These are phyloP conservation scores for Crepidotus variabilis DNA, from an alignment of 768 basidiomycete species.

Conservation along the genomic window DNA sequence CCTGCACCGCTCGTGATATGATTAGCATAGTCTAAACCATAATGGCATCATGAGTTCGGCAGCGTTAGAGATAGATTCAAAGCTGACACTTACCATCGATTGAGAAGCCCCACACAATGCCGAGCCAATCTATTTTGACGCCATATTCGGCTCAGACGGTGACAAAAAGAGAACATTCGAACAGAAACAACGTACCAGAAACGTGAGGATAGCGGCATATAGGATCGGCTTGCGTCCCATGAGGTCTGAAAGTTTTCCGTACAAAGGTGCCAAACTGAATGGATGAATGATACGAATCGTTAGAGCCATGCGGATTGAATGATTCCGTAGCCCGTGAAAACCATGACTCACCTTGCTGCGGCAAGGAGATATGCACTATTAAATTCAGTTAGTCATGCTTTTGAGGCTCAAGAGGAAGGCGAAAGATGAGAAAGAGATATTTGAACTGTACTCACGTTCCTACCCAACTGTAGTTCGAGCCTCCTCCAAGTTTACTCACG, in stretches of 20 bases:
- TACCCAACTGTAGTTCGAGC: conserved; percentile 68
- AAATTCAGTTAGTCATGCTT: conserved; percentile 1
- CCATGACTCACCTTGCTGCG: conserved; percentile 38
- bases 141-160: neutral
- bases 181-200: conserved; percentile 46
- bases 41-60: neutral
- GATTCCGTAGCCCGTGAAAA: neutral
- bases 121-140: conserved; percentile 55
- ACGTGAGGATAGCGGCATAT: conserved; percentile 59
- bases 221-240: conserved; percentile 63
- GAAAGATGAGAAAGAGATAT: neutral
- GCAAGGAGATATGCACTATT: conserved; percentile 71
- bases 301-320: neutral
- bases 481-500: conserved; percentile 59
- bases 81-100: conserved; percentile 42
- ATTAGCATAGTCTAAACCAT: conserved; percentile 68
- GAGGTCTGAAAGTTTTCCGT: conserved; percentile 73
- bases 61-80: neutral
- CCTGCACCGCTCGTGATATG: conserved; percentile 73
- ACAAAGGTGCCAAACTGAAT: conserved; percentile 58
- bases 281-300: conserved; percentile 3
- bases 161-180: neutral
- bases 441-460: conserved; percentile 43
- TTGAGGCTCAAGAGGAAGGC: neutral
- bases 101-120: conserved; percentile 82